These are phyloP conservation scores for Solanum hybrid DNA, from an alignment of 305 asterid species.

Conservation along the genomic window DNA sequence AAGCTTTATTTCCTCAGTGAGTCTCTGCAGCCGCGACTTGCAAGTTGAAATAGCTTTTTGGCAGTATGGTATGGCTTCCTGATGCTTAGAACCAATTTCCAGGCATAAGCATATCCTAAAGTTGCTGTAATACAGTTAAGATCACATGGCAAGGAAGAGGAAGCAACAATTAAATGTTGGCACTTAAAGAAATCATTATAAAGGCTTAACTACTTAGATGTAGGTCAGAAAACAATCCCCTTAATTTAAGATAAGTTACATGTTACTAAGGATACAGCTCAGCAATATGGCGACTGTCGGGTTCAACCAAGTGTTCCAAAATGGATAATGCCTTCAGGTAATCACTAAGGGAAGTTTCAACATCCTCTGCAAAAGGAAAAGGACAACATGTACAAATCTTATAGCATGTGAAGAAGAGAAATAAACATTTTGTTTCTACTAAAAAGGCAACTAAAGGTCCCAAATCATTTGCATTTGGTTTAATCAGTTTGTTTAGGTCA, in stretches of 20 bases:
- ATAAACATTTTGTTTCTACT: neutral
- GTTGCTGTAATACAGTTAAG: slow-evolving; percentile 55
- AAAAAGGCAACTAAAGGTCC: neutral
- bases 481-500: neutral
- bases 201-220: neutral
- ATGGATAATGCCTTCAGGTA: slow-evolving; percentile 76
- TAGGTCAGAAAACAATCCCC: neutral
- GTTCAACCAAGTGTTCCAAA: slow-evolving; percentile 71
- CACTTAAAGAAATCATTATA: neutral
- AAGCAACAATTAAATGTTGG: neutral
- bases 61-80: slow-evolving; percentile 87
- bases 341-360: slow-evolving; percentile 77
- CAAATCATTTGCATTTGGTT: neutral
- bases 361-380: slow-evolving; percentile 55
- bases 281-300: slow-evolving; percentile 76
- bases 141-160: neutral
- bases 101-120: slow-evolving; percentile 84
- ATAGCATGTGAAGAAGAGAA: neutral
- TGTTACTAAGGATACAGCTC: slow-evolving; percentile 75
- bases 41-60: slow-evolving; percentile 69
- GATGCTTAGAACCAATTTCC: slow-evolving; percentile 78
- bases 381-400: neutral
- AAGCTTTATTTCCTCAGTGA: slow-evolving; percentile 35
- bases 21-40: slow-evolving; percentile 60
- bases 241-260: neutral